Conservation (phyloP, 2,329 filamentous ascomycete species). For the Cyanodermella asteris region DNA sequence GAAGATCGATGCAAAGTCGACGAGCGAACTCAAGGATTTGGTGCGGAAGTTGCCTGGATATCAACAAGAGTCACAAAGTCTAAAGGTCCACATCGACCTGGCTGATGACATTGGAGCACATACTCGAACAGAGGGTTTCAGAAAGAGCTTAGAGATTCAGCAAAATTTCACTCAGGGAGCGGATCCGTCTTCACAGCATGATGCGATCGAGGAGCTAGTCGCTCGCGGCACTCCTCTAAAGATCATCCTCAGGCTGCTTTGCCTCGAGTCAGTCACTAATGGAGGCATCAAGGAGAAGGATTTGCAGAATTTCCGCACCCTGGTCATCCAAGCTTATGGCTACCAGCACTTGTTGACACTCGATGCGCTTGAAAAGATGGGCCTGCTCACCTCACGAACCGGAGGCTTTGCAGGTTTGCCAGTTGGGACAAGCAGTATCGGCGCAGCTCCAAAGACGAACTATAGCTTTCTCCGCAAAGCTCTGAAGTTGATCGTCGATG, state of each 20-base stretch:
- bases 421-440: slow-evolving; percentile 36
- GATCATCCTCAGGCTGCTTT: slow-evolving; percentile 67
- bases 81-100: slow-evolving; percentile 79
- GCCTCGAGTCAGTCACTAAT: slow-evolving; percentile 74
- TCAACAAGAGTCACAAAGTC: slow-evolving; percentile 76
- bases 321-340: slow-evolving; percentile 80
- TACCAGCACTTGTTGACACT: slow-evolving; percentile 88
- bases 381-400: slow-evolving; percentile 57
- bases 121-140: slow-evolving; percentile 76
- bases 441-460: too few species aligned
- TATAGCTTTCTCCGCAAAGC: slow-evolving; percentile 74
- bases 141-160: slow-evolving; percentile 72
- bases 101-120: slow-evolving; percentile 91
- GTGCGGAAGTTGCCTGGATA: slow-evolving; percentile 84
- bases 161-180: slow-evolving; percentile 83
- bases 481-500: slow-evolving; percentile 76
- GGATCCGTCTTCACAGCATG: slow-evolving; percentile 73
- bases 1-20: slow-evolving; percentile 71
- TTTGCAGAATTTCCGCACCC: slow-evolving; percentile 68
- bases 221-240: slow-evolving; percentile 60
- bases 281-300: slow-evolving; percentile 78
- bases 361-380: slow-evolving; percentile 68
- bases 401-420: slow-evolving; percentile 31
- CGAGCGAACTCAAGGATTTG: slow-evolving; percentile 80
- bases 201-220: slow-evolving; percentile 85